Base-by-base conservation (phyloP, 306 rosid species). In the Casuarina cunninghamiana region DNA sequence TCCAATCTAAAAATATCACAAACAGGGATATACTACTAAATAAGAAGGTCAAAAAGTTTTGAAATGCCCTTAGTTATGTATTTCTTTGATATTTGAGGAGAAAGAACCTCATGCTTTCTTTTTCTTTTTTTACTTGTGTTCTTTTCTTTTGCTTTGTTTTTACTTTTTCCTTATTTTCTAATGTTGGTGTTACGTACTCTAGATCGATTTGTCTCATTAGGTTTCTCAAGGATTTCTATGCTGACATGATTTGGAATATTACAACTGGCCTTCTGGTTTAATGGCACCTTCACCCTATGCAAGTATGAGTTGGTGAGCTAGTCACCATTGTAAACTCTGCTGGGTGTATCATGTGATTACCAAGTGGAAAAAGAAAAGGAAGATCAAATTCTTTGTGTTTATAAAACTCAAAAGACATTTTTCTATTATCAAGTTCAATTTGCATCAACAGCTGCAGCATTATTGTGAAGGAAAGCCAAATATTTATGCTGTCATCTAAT, bases 381-480 rank as follows among this genome's bases (percentile, higher is more conserved):
- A 55, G 1, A 15, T 15, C 57, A 51, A 11, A 1, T 26, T 26
- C 32, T n/a, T n/a, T 26, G 32, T 26, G 32, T 26, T 26, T 26
- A 0, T 26, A 26, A 26, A 26, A 26, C 32, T 26, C 32, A 26
- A 55, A 55, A 53, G 60, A 17, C 2, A 5, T 19, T 9, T 54
- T 55, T 55, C 62, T 55, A 55, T 55, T 55, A 55, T 55, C 19
- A 55, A 19, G 37, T 55, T 55, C 37, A 55, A 35, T 75, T 13
- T 35, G 44, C 77, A 46, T 44, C 38, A 44, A 77, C 43, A 49
- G 69, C 57, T 72, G 17, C 73, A 45, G 60, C 26, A 32, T 60
- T 74, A 12, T 51, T 81, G 45, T 80, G 61, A 76, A 73, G 65
- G 68, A 51, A 37, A 53, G 70, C 38, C 60, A 77, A 68, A 39